A percentile compares a stretch with the other conserved stretches of the same genome.
These are phyloP conservation scores for Bonnemaisonia californica DNA, from an alignment of 31 red algal species.

Conservation along the genomic window DNA sequence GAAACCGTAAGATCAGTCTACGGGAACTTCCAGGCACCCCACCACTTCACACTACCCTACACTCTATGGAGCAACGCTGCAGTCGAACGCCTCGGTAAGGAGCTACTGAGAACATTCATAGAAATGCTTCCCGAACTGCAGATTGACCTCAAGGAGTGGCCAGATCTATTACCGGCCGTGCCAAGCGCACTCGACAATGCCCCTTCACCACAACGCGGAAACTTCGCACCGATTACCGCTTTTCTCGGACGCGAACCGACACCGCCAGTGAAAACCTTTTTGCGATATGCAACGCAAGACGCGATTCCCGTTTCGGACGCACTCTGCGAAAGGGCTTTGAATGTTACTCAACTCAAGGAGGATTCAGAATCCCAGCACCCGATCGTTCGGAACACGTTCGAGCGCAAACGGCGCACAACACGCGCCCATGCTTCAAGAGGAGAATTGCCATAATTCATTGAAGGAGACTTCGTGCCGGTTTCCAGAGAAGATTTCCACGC, in stretches of 20 bases:
- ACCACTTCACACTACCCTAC: slow-evolving; percentile 21
- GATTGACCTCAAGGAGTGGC: slow-evolving; percentile 15
- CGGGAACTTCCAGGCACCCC: slow-evolving; percentile 1
- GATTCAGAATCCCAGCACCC: slow-evolving; percentile 2
- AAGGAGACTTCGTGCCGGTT: slow-evolving; percentile 31
- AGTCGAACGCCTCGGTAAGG: not conserved
- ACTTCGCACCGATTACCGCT: slow-evolving; percentile 21
- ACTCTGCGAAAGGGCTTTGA: not conserved
- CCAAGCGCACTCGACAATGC: slow-evolving; percentile 36
- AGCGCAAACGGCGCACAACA: not conserved
- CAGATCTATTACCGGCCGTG: slow-evolving; percentile 16
- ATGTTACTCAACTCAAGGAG: slow-evolving; percentile 3
- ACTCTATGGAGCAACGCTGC: slow-evolving; percentile 13
- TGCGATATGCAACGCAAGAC: not conserved
- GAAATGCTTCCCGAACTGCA: not conserved
- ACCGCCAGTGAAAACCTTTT: not conserved
- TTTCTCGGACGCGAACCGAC: slow-evolving; percentile 14
- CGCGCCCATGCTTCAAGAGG: not conserved
- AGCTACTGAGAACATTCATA: not conserved
- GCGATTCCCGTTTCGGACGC: not conserved
- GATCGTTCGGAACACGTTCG: not conserved
- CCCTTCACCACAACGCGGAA: slow-evolving; percentile 13
- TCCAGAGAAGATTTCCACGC: not conserved
- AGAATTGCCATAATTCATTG: slow-evolving; percentile 17
- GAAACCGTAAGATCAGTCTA: not conserved